Evolutionary conservation across 805 yeast genomes (phyloP), one percentile per base, ranked within the genome.

Genomic region (Monosporozyma siamensis): DNA sequence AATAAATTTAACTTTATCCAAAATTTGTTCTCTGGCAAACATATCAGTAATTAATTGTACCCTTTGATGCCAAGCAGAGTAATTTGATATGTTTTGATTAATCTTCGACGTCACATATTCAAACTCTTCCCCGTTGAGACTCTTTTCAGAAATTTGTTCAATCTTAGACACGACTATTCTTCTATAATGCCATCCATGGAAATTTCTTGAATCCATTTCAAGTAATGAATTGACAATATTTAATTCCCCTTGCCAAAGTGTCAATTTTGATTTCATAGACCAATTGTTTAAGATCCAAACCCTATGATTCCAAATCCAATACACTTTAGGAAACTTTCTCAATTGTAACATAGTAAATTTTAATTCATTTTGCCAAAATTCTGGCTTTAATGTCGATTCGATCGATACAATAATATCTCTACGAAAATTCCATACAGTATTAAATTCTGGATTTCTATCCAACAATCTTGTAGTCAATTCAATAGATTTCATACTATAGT

Each of bases 231-330:
- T 75, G 1, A 86, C 89, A 7, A 88, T 70, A 1, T 62, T 68
- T 53, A 92, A 63, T 59, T 92, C 98, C 25, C 54, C 58, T n/a
- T 67, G 59, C 92, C 94, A 87, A 42, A 80, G 64, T n/a, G 42
- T 41, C 3, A 44, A 39, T n/a, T n/a, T n/a, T 2, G 56, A 48
- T 9, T 81, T 75, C 0, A 55, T 51, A 2, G 71, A 68, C 26
- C 75, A 74, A 15, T 67, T 57, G 27, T 74, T 70, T 31, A 90
- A 62, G 35, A 83, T 73, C 97, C 98, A 92, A 9, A 74, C 65
- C 29, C 98, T 69, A 58, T 92, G 97, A 52, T 80, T 83, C 97
- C 97, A 92, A 10, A 92, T 80, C 96, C 97, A 92, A 57, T 92
- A 92, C 32, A 89, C 86, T 59, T 92, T 92, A 1, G 98, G 97